Conservation (phyloP, 2,329 filamentous ascomycete genomes). For the Ophiocordyceps camponoti-rufipedis region DNA sequence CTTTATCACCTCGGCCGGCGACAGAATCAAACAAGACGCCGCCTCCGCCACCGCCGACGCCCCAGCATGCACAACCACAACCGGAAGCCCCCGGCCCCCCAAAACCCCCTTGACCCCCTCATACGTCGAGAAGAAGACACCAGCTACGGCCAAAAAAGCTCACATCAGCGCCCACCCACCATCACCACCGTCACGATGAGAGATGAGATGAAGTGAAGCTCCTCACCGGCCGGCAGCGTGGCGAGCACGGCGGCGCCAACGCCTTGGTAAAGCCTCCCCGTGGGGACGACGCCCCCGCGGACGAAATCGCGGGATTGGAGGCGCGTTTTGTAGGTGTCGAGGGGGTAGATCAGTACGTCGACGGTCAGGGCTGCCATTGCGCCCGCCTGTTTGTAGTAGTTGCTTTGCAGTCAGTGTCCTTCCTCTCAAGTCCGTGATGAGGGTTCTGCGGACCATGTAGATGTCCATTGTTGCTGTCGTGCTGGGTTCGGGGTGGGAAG, state of each 20-base stretch:
- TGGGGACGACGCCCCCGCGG: neutral
- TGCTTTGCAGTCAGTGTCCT: no score
- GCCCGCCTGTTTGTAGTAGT: slow-evolving; percentile 44
- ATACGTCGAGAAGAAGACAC: slow-evolving; percentile 68
- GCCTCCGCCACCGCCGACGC: slow-evolving; percentile 66
- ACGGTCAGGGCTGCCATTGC: slow-evolving; percentile 74
- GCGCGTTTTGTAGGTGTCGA: slow-evolving; percentile 81
- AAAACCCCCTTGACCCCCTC: slow-evolving; percentile 55
- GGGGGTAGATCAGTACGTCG: slow-evolving; percentile 68
- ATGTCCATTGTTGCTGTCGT: slow-evolving; percentile 10
- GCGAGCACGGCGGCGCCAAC: slow-evolving; percentile 71
- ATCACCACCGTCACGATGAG: no score
- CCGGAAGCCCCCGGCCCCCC: slow-evolving; percentile 35
- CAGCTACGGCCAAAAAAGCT: neutral
- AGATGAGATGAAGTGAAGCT: no score
- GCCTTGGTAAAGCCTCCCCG: slow-evolving; percentile 52
- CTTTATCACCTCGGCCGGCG: slow-evolving; percentile 80
- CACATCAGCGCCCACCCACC: neutral
- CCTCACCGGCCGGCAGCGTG: slow-evolving; percentile 66
- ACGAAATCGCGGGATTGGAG: slow-evolving; percentile 30
- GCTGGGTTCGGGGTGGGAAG: neutral
- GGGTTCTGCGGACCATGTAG: slow-evolving; percentile 9
- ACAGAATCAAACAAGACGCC: slow-evolving; percentile 71
- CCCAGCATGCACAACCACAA: slow-evolving; percentile 51
- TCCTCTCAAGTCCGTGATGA: neutral